A percentile compares a stretch with the other conserved stretches of the same genome.
Conservation (phyloP, 192 early-diverging fungal genomes). For the Coemansia sp. region DNA sequence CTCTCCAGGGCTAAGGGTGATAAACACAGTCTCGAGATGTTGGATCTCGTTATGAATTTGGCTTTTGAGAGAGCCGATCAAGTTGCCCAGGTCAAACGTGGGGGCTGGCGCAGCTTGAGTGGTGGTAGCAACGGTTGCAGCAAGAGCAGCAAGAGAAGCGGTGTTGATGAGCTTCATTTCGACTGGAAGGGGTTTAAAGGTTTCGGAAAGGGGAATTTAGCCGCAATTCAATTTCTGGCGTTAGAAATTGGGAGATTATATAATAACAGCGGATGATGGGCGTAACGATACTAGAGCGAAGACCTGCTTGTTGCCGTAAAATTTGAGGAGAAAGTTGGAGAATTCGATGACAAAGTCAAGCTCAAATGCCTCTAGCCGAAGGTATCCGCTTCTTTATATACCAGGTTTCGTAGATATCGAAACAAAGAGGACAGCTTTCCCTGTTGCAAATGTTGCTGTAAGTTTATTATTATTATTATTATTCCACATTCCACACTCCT, state of each 20-base stretch:
- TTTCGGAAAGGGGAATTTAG: too few relatives aligned
- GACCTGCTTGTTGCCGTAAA: neutral
- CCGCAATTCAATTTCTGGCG: neutral
- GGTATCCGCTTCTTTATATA: neutral
- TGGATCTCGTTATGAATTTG: slow-evolving; percentile 8
- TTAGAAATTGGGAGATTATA: too few relatives aligned
- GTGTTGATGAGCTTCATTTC: slow-evolving; percentile 41
- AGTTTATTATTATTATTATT: too few relatives aligned
- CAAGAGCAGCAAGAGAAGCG: slow-evolving; percentile 35
- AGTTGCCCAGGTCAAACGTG: neutral
- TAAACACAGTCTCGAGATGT: slow-evolving; percentile 18
- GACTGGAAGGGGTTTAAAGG: neutral
- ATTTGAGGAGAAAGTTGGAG: neutral
- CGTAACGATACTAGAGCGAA: neutral
- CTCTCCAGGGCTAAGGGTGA: slow-evolving; percentile 9
- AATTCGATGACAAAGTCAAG: neutral
- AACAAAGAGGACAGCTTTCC: too few relatives aligned
- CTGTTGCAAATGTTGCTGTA: too few relatives aligned
- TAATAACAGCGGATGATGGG: neutral
- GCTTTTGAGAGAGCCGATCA: neutral
- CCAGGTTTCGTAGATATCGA: neutral
- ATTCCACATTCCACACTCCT: neutral
- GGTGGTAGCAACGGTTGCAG: slow-evolving; percentile 15
- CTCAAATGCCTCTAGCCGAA: neutral
- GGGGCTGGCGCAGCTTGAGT: slow-evolving; percentile 26